phyloP scores from a whole-genome alignment of 148 eudicot species.

The Cornus controversa region DNA sequence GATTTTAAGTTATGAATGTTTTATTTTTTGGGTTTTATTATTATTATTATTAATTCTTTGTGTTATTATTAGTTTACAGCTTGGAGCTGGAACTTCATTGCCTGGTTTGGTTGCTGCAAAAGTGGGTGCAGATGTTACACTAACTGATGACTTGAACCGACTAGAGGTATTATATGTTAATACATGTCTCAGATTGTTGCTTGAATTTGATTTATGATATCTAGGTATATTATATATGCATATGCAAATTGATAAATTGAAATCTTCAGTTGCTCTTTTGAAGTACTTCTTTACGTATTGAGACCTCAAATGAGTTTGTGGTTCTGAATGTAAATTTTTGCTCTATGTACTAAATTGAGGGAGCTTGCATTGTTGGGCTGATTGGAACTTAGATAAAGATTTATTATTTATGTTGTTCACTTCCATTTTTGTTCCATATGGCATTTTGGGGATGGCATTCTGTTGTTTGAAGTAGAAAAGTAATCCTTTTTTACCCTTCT shows the following conservation, averaged over 20 bases:
- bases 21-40: not conserved
- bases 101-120: conserved; percentile 97
- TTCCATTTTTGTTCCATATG: not conserved
- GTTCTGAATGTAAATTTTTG: not conserved
- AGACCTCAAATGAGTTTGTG: not conserved
- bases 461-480: not conserved
- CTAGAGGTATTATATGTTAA: conserved; percentile 46
- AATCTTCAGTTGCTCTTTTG: not conserved
- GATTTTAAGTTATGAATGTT: not conserved
- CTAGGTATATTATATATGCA: not conserved
- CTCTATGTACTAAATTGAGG: not conserved
- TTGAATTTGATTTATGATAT: not conserved
- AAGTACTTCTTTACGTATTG: not conserved
- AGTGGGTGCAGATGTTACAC: conserved; percentile 81
- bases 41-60: not conserved
- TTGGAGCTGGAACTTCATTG: conserved; percentile 95
- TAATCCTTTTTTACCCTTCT: not conserved
- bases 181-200: not conserved
- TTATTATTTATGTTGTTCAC: not conserved
- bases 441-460: not conserved
- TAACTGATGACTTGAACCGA: conserved; percentile 65
- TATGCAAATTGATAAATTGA: not conserved
- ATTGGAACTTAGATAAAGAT: not conserved
- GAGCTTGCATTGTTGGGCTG: not conserved
- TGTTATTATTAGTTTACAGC: conserved; percentile 36